These are phyloP conservation scores for Hyaloperonospora arabidopsidis DNA, from an alignment of 352 stramenopile genomes.

Conservation along the genomic window DNA sequence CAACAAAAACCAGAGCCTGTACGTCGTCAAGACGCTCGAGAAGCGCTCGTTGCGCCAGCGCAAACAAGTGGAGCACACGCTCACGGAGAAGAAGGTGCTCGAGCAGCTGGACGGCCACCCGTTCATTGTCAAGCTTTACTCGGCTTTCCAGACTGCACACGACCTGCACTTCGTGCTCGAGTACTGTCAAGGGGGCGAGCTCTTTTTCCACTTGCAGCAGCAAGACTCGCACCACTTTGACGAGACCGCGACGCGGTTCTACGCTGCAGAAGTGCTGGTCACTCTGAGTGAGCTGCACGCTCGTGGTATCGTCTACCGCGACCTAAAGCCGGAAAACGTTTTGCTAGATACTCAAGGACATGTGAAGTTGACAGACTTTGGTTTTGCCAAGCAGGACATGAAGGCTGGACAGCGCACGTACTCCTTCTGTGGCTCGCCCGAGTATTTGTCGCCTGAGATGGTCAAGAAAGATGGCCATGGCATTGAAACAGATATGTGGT, in stretches of 20 bases:
- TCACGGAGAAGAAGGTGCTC: conserved; percentile 74
- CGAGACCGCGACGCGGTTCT: conserved; percentile 55
- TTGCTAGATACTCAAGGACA: conserved; percentile 67
- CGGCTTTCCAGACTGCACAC: conserved; percentile 62
- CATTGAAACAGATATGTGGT: conserved; percentile 82
- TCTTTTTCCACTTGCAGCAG: conserved; percentile 83
- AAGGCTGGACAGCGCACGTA: conserved; percentile 44
- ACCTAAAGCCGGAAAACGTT: conserved; percentile 79
- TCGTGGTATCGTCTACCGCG: conserved; percentile 40
- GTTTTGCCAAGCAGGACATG: conserved; percentile 75
- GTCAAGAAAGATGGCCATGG: conserved; percentile 60
- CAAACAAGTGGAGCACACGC: conserved; percentile 75
- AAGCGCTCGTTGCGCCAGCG: conserved; percentile 65
- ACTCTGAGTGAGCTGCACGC: conserved; percentile 47
- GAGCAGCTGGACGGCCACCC: conserved; percentile 52
- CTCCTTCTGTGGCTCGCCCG: conserved; percentile 77
- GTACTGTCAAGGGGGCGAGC: conserved; percentile 76
- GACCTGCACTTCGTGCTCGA: conserved; percentile 82
- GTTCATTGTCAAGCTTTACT: conserved; percentile 73
- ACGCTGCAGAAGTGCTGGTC: conserved; percentile 64
- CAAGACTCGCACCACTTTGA: conserved; percentile 63
- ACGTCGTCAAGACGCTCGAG: conserved; percentile 77
- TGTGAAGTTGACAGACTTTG: conserved; percentile 79
- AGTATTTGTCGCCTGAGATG: conserved; percentile 85
- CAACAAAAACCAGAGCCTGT: conserved; percentile 43